phyloP scores from a whole-genome alignment of 106 monocot genomes.

The Narthecium ossifragum region DNA sequence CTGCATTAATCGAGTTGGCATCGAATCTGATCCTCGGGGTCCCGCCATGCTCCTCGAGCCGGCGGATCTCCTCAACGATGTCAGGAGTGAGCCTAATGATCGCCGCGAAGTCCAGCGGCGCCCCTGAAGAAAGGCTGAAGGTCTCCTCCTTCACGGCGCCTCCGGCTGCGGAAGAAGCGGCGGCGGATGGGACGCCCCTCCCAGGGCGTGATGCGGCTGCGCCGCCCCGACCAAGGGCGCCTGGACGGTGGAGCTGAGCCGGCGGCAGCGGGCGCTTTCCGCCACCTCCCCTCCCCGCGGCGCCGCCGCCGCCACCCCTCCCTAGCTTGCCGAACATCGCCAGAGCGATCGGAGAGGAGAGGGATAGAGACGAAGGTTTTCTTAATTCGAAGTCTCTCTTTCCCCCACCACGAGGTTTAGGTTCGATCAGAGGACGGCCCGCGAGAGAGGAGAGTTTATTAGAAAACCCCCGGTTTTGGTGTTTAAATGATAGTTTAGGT shows the following conservation, averaged over 20 bases:
- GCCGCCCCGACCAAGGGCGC: too few species aligned
- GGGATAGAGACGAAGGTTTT: neutral
- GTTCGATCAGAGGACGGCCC: too few species aligned
- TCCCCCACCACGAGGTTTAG: too few species aligned
- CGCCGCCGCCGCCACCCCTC: conserved; percentile 27
- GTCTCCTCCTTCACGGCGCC: conserved; percentile 40
- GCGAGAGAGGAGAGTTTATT: too few species aligned
- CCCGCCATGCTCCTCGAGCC: conserved; percentile 58
- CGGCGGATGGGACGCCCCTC: too few species aligned
- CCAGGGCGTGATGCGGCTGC: too few species aligned
- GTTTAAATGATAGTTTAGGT: too few species aligned
- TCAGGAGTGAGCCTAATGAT: conserved; percentile 82
- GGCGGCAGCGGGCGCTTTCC: conserved; percentile 1
- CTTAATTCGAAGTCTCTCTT: neutral
- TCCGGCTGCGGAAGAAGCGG: neutral
- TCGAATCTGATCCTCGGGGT: conserved; percentile 77
- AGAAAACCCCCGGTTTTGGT: too few species aligned
- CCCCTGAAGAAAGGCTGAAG: conserved; percentile 48
- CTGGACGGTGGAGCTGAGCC: conserved; percentile 3
- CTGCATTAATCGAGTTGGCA: conserved; percentile 41
- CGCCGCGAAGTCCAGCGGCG: conserved; percentile 58
- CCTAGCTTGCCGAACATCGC: conserved; percentile 46
- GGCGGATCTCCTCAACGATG: conserved; percentile 78
- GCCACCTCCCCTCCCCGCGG: conserved; percentile 24
- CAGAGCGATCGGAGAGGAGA: too few species aligned